phyloP scores from a whole-genome alignment of 768 basidiomycete species.

The Boletus rubescentipes region DNA sequence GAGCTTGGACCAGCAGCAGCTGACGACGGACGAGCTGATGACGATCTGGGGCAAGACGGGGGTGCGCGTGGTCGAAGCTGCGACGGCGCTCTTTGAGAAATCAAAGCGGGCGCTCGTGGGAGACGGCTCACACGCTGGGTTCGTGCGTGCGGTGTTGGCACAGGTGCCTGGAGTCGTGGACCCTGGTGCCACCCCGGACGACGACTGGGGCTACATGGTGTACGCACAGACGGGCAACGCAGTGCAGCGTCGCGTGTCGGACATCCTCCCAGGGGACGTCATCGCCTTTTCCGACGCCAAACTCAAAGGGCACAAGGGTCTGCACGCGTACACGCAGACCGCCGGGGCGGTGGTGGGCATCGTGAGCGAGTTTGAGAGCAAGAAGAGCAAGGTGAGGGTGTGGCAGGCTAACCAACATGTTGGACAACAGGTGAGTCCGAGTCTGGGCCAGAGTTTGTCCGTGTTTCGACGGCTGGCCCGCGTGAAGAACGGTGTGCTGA shows the following conservation, averaged over 20 bases:
- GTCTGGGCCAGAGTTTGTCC: constrained; percentile 25
- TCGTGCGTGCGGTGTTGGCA: constrained; percentile 63
- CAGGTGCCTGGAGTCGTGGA: constrained; percentile 62
- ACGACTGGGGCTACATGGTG: constrained; percentile 67
- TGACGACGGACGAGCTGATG: constrained; percentile 66
- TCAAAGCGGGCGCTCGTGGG: constrained; percentile 79
- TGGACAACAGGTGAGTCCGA: constrained; percentile 65
- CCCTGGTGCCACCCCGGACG: constrained; percentile 19
- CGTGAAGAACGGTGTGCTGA: constrained; percentile 33
- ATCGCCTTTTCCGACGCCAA: constrained; percentile 72
- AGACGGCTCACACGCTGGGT: constrained; percentile 82
- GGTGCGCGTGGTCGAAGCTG: constrained; percentile 68
- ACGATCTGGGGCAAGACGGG: constrained; percentile 73
- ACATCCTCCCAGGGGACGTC: constrained; percentile 86
- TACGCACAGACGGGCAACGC: constrained; percentile 66
- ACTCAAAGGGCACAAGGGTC: constrained; percentile 77
- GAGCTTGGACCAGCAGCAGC: constrained; percentile 28
- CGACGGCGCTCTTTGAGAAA: constrained; percentile 64
- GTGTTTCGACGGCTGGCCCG: constrained; percentile 28
- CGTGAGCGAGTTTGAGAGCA: constrained; percentile 78
- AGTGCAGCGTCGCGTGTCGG: constrained; percentile 72
- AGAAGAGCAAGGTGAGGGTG: constrained; percentile 83
- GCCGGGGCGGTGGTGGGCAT: constrained; percentile 64
- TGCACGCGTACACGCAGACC: constrained; percentile 68
- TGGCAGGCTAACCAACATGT: constrained; percentile 88